Percentiles rank a stretch among this genome's conserved stretches.
These are phyloP conservation scores for Eleusine coracana DNA, from an alignment of 176 grass and related monocot species.

Conservation along the genomic window DNA sequence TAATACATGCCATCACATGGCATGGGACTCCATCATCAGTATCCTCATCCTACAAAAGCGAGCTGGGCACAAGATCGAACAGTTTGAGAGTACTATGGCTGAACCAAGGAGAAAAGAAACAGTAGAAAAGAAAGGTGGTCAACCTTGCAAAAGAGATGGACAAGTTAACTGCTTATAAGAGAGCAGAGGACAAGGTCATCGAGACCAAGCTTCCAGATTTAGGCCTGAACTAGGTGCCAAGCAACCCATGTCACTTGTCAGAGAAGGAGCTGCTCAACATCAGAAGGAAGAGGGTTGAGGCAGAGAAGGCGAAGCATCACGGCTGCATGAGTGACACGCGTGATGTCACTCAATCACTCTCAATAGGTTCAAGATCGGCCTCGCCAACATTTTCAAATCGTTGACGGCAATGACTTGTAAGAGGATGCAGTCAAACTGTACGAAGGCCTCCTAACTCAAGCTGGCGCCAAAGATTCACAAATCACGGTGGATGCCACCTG, in stretches of 20 bases:
- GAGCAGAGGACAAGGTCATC: slow-evolving; percentile 80
- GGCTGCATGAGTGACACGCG: slow-evolving; percentile 78
- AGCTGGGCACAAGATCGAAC: slow-evolving; percentile 62
- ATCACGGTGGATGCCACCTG: slow-evolving; percentile 37
- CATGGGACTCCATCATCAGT: slow-evolving; percentile 81
- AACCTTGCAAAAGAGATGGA: slow-evolving; percentile 79
- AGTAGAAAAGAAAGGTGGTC: slow-evolving; percentile 90
- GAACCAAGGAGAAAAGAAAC: slow-evolving; percentile 91
- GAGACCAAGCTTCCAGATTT: slow-evolving; percentile 79
- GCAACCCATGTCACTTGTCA: slow-evolving; percentile 61
- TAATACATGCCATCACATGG: slow-evolving; percentile 88
- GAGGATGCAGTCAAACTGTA: slow-evolving; percentile 69
- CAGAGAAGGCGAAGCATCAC: slow-evolving; percentile 77
- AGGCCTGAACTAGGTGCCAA: slow-evolving; percentile 63
- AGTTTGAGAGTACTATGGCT: slow-evolving; percentile 81
- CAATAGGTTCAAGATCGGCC: slow-evolving; percentile 89
- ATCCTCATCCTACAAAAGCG: slow-evolving; percentile 69
- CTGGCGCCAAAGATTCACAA: slow-evolving; percentile 34
- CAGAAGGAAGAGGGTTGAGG: slow-evolving; percentile 62
- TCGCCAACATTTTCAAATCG: slow-evolving; percentile 77
- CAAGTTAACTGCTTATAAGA: slow-evolving; percentile 65
- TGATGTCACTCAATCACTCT: slow-evolving; percentile 55
- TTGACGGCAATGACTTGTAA: slow-evolving; percentile 58
- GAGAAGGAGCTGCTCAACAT: slow-evolving; percentile 67
- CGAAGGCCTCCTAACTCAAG: slow-evolving; percentile 51